Evolutionary conservation across 306 rosid species (phyloP), one percentile per base, ranked within the genome.

Genomic region (Lablab purpureus): DNA sequence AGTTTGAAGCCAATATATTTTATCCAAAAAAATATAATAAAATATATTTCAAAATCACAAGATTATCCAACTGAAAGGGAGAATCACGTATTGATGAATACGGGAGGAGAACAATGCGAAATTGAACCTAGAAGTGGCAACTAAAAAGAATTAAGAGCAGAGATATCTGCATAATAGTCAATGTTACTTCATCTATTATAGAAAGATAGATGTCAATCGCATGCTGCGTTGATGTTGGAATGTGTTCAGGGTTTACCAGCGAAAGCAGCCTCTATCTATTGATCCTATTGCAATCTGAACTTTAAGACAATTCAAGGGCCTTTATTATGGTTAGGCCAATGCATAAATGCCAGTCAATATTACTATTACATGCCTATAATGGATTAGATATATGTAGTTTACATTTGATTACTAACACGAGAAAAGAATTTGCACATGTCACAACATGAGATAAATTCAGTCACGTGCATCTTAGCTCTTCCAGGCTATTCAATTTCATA

Each of bases 211-310:
- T n/a, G 41, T 34, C 60, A 49, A 23, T 50, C 21, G 25, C 40
- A 47, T 36, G 58, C 25, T 32, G 58, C 22, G 60, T 13, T 59
- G 55, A 32, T 34, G 73, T 54, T 40, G 78, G 56, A 41, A 23
- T 14, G 40, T 12, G 77, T 32, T 52, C 55, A 73, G 8, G 2
- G 10, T 51, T 18, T 9, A 18, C 10, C 10, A 17, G 37, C 2
- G 8, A 34, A 36, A 54, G 51, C 40, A 73, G 55, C 56, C 19
- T 2, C 25, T 10, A 12, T 43, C 55, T 25, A 13, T 34, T 73
- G 36, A 66, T 43, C 55, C 55, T 13, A 13, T 34, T 73, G 51
- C 65, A 36, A 36, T 14, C 59, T 36, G 10, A 22, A 55, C 30
- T 37, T 27, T 40, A 40, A 40, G 45, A 10, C 2, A 73, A 9